A percentile compares a stretch with the other conserved stretches of the same genome.
These are phyloP conservation scores for Plasmodium knowlesi DNA, from an alignment of 169 alveolate genomes.

Conservation along the genomic window DNA sequence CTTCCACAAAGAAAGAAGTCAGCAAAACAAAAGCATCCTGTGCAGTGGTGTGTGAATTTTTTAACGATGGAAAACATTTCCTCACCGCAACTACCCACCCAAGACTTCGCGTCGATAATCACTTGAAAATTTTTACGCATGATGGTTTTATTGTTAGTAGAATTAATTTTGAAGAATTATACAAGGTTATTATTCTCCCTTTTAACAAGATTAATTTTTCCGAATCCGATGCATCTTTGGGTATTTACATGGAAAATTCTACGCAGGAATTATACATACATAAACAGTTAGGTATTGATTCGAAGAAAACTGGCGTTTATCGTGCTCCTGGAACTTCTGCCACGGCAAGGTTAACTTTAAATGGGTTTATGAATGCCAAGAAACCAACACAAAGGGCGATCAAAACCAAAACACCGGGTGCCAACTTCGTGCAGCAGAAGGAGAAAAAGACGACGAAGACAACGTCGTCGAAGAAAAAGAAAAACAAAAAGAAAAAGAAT, in stretches of 20 bases:
- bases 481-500: not conserved
- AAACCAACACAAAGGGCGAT: not conserved
- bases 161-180: constrained; percentile 81
- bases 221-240: constrained; percentile 10
- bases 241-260: not conserved
- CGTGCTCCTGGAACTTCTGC: constrained; percentile 80
- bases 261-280: constrained; percentile 18
- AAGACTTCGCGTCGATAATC: constrained; percentile 92
- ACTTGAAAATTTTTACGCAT: constrained; percentile 85
- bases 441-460: not conserved
- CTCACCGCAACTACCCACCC: constrained; percentile 91
- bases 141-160: constrained; percentile 82
- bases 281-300: constrained; percentile 67
- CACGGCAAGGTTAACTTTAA: not conserved
- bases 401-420: not conserved
- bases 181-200: constrained; percentile 75
- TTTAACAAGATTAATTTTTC: constrained; percentile 32
- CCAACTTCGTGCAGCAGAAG: not conserved
- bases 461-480: not conserved
- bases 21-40: constrained; percentile 83
- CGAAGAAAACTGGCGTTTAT: constrained; percentile 74
- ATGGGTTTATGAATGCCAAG: not conserved
- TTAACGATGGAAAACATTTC: constrained; percentile 86
- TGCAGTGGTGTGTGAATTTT: constrained; percentile 85
- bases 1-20: constrained; percentile 78